Evolutionary conservation across 352 stramenopile genomes (phyloP).

Genomic region (Discostella stelligera): DNA sequence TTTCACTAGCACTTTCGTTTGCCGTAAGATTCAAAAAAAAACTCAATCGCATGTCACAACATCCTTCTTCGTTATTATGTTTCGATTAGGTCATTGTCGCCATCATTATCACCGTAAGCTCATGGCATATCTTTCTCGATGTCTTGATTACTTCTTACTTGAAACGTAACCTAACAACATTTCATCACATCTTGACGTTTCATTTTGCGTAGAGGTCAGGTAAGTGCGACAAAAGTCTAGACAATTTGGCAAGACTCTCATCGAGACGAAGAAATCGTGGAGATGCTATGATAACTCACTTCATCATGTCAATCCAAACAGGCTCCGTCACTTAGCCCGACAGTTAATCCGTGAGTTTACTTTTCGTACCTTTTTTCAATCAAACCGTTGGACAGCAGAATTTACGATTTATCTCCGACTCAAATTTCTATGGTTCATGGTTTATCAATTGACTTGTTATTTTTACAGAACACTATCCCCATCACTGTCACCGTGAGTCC

Average conservation of each 20-base stretch:
- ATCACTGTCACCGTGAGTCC: conserved; percentile 7
- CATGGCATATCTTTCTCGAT: neutral
- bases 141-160: too few species aligned
- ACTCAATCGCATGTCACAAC: neutral
- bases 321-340: neutral
- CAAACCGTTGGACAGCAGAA: too few species aligned
- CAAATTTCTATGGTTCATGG: neutral
- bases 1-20: too few species aligned
- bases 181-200: neutral
- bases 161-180: too few species aligned
- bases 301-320: neutral
- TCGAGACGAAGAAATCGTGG: too few species aligned
- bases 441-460: too few species aligned
- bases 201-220: neutral
- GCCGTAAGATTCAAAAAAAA: neutral
- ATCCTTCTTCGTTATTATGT: neutral
- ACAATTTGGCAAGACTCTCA: too few species aligned
- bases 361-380: neutral
- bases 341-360: neutral
- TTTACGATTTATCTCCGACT: too few species aligned
- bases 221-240: neutral
- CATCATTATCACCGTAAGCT: conserved; percentile 9
- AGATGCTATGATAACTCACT: neutral
- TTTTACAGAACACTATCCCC: neutral
- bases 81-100: conserved; percentile 1